Evolutionary conservation across 768 basidiomycete species (phyloP), one percentile per base, ranked within the genome.

Genomic region (Russula virescens): DNA sequence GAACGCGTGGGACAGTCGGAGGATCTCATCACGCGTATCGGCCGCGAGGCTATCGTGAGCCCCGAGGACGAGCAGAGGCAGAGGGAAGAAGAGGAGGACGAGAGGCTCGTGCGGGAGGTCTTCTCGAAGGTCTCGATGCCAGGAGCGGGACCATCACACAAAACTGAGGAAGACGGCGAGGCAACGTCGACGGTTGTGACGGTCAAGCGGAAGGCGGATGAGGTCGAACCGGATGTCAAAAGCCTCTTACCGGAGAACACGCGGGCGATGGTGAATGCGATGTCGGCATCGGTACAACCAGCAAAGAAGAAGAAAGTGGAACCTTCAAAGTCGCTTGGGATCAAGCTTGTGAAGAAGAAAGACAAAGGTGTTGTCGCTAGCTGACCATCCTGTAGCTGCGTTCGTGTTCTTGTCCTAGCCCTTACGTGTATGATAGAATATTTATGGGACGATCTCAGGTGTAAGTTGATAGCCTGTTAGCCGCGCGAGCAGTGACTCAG

Each of bases 61-160:
- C 87, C 88, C 67, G 91, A 89, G 72, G 90, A 91, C 54, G 80
- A 82, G 45, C 83, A 85, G 69, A 79, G 79, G 71, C 83, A 80
- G 72, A 77, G 78, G 47, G 81, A 90, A 61, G 90, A 95, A 67
- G 93, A 94, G 64, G 94, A 96, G 73, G 96, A 98, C 69, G 96
- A 99, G 75, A 84, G 81, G 71, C 76, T 93, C 25, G 90, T 98
- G n/a, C 80, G 85, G 66, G 82, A 89, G 68, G 87, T 92, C 23
- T 99, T 99, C 72, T 82, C 90, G 49, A 91, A 89, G 72, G 80
- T 92, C 40, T 67, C 79, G 46, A 73, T 79, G 55, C 77, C 81
- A 0, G 73, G 6, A 1, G 47, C 58, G 1, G 57, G 55, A 9
- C 46, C 65, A 43, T 66, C 65, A 21, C 46, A 50, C 23, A 38